Percentiles rank a stretch among this genome's conserved stretches.
phyloP scores from a whole-genome alignment of 805 yeast genomes.

The Ogataea naganishii region DNA sequence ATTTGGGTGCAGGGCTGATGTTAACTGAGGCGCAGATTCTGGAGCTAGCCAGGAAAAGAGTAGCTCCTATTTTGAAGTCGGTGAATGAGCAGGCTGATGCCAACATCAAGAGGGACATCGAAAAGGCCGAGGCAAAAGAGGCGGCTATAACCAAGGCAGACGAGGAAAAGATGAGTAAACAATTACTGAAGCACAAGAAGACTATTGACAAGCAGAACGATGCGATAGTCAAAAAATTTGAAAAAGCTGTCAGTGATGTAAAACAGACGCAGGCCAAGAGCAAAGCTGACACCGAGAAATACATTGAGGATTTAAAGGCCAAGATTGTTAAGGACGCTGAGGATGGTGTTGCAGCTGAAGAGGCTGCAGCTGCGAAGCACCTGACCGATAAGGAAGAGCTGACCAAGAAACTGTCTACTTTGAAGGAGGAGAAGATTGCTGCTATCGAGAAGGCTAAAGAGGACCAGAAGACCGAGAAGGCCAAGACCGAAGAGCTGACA shows the following conservation, averaged over 20 bases:
- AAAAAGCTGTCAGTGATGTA: slow-evolving; percentile 13
- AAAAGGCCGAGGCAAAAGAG: slow-evolving; percentile 29
- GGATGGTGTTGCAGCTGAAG: slow-evolving; percentile 38
- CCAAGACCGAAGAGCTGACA: slow-evolving; percentile 24
- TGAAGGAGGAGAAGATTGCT: slow-evolving; percentile 24
- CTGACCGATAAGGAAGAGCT: slow-evolving; percentile 33
- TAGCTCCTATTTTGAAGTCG: slow-evolving; percentile 42
- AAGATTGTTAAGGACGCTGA: slow-evolving; percentile 36
- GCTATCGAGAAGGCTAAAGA: slow-evolving; percentile 21
- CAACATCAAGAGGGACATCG: slow-evolving; percentile 30
- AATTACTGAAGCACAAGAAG: slow-evolving; percentile 27
- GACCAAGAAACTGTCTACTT: slow-evolving; percentile 32
- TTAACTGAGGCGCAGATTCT: slow-evolving; percentile 47
- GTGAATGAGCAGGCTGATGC: slow-evolving; percentile 42
- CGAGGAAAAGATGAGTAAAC: slow-evolving; percentile 23
- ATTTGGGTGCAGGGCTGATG: slow-evolving; percentile 45
- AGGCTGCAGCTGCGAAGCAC: slow-evolving; percentile 37
- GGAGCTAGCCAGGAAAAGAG: slow-evolving; percentile 46
- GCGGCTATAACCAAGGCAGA: slow-evolving; percentile 25
- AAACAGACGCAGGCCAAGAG: slow-evolving; percentile 17
- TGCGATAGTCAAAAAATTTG: slow-evolving; percentile 14
- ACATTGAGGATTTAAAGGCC: slow-evolving; percentile 30
- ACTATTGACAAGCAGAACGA: slow-evolving; percentile 34
- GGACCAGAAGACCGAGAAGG: slow-evolving; percentile 20
- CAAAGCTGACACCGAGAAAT: slow-evolving; percentile 25